A percentile compares a stretch with the other conserved stretches of the same genome.
These are phyloP conservation scores for Chrysoporthe puriensis DNA, from an alignment of 2,329 filamentous ascomycete genomes.

Conservation along the genomic window DNA sequence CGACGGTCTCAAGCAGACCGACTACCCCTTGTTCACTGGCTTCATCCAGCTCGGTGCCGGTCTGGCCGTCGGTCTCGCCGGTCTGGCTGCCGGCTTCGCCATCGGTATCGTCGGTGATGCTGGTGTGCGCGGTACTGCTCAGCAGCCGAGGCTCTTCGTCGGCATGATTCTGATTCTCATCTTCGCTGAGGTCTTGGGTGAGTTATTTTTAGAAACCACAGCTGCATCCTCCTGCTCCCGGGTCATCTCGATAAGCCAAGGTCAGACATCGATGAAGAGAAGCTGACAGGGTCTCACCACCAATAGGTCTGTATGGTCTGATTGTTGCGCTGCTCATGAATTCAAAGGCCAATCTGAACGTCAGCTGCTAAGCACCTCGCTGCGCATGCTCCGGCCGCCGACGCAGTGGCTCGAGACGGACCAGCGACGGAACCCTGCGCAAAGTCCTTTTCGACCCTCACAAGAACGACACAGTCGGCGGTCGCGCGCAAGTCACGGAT, in stretches of 20 bases:
- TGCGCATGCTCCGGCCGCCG: constrained; percentile 26
- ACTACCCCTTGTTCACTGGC: constrained; percentile 73
- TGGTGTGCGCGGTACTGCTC: constrained; percentile 83
- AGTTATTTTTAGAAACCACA: constrained; percentile 39
- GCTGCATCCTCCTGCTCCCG: not conserved
- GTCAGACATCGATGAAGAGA: not conserved
- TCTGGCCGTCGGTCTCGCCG: constrained; percentile 79
- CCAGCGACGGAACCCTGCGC: constrained; percentile 12
- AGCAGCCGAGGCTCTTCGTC: constrained; percentile 86
- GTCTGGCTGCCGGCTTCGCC: constrained; percentile 83
- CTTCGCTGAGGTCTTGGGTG: constrained; percentile 98
- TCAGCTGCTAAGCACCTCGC: constrained; percentile 57
- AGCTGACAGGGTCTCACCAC: constrained; percentile 26
- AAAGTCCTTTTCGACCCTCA: constrained; percentile 27
- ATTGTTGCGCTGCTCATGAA: constrained; percentile 99
- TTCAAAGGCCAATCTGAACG: constrained; percentile 77
- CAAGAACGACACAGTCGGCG: constrained; percentile 32
- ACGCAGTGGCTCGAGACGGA: constrained; percentile 27
- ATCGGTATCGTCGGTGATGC: constrained; percentile 89
- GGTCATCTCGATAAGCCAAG: constrained; percentile 6
- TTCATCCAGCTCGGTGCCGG: constrained; percentile 87
- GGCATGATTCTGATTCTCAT: constrained; percentile 99
- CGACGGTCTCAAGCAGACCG: constrained; percentile 72
- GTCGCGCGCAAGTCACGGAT: constrained; percentile 33
- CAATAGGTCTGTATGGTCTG: constrained; percentile 90